Conservation (phyloP, 306 rosid species). For the Rosa lucieae region DNA sequence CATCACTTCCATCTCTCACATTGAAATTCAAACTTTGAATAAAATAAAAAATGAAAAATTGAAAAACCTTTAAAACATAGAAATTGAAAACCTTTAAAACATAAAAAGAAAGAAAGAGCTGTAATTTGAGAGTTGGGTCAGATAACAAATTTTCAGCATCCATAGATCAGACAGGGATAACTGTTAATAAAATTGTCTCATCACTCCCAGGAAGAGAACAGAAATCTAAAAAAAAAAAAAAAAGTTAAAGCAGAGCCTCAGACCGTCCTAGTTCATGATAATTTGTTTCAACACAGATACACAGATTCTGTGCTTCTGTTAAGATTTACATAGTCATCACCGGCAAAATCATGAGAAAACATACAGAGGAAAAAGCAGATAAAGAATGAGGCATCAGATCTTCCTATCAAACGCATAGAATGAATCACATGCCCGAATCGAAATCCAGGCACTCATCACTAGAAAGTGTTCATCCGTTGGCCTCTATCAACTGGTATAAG, state of each 20-base stretch:
- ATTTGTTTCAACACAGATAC: constrained; percentile 38
- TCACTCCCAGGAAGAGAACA: constrained; percentile 22
- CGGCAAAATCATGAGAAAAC: constrained; percentile 24
- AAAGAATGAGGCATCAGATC: constrained; percentile 48
- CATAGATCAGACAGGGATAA: constrained; percentile 77
- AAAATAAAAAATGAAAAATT: no score
- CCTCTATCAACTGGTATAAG: neutral
- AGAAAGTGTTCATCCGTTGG: constrained; percentile 40
- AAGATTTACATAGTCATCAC: constrained; percentile 43
- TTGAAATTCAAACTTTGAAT: neutral
- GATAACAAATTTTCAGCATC: constrained; percentile 63
- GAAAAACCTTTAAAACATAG: neutral
- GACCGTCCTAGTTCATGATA: constrained; percentile 87
- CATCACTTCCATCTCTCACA: neutral
- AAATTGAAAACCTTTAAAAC: neutral
- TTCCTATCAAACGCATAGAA: constrained; percentile 42
- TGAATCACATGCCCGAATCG: constrained; percentile 38
- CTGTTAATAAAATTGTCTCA: constrained; percentile 52
- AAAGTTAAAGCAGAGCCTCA: constrained; percentile 46
- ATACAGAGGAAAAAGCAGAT: neutral
- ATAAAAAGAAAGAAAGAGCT: neutral
- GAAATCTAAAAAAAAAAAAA: neutral
- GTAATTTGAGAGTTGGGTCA: constrained; percentile 32
- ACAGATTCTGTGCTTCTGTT: constrained; percentile 49
- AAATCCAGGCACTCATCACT: constrained; percentile 30